A percentile compares a stretch with the other conserved stretches of the same genome.
Evolutionary conservation across 2,329 filamentous ascomycete species (phyloP).

Genomic region (Fusarium sp.): DNA sequence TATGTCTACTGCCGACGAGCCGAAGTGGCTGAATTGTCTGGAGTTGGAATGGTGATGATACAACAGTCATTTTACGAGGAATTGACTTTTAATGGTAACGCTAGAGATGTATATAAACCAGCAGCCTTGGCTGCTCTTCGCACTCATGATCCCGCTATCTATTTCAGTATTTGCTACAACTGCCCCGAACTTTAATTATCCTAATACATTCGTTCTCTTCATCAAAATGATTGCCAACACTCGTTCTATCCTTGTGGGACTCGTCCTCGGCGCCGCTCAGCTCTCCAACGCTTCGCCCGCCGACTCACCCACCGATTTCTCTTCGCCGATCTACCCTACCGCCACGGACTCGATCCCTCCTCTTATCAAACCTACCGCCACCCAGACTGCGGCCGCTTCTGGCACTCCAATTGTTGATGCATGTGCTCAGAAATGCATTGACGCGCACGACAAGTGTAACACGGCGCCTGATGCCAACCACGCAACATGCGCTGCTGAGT

Average conservation of each 20-base stretch:
- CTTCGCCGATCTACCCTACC: constrained; percentile 11
- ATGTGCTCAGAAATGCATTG: constrained; percentile 5
- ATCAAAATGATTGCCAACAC: constrained; percentile 24
- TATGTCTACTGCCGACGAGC: neutral
- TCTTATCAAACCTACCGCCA: constrained; percentile 2
- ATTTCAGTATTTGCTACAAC: neutral
- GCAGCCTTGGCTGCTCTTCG: neutral
- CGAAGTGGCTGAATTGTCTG: neutral
- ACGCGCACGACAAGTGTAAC: constrained; percentile 6
- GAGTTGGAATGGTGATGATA: neutral
- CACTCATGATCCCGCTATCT: too few species aligned
- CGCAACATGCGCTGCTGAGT: constrained; percentile 9
- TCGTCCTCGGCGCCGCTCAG: constrained; percentile 17
- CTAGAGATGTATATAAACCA: neutral
- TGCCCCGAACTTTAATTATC: neutral
- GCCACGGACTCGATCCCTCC: constrained; percentile 2
- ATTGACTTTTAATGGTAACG: neutral
- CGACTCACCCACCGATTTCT: neutral
- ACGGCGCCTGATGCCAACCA: constrained; percentile 10
- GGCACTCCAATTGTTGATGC: neutral
- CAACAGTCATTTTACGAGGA: neutral
- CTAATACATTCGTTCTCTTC: neutral
- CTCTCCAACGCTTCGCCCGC: constrained; percentile 9
- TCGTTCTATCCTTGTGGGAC: constrained; percentile 19
- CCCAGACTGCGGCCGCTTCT: neutral